Conservation (phyloP, 192 early-diverging fungal species). For the Coemansia sp. region DNA sequence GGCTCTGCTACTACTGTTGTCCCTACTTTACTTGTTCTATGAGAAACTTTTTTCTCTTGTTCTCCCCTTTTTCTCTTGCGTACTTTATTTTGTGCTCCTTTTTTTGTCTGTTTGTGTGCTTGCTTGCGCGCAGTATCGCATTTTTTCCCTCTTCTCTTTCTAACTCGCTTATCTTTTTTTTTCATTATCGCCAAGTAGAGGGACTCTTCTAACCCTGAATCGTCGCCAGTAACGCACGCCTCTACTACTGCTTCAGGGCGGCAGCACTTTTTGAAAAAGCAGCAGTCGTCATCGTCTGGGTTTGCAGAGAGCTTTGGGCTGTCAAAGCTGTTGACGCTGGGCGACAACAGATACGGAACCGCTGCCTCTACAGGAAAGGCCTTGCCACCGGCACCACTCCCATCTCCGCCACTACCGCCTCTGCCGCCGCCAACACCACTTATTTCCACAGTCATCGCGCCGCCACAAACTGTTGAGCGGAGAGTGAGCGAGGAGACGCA, state of each 20-base stretch:
- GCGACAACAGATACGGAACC: conserved; percentile 35
- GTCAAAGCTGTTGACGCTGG: conserved; percentile 34
- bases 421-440: conserved; percentile 4
- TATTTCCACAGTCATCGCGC: conserved; percentile 4
- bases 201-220: conserved; percentile 20
- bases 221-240: conserved; percentile 6
- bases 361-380: conserved; percentile 37
- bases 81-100: neutral
- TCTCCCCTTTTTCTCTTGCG: neutral
- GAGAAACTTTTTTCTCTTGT: conserved; percentile 2
- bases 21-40: conserved; percentile 13
- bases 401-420: conserved; percentile 9
- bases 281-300: conserved; percentile 53
- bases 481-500: neutral
- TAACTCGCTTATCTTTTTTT: neutral
- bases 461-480: neutral
- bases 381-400: conserved; percentile 29
- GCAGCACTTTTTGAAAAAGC: conserved; percentile 46
- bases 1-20: conserved; percentile 4
- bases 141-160: neutral
- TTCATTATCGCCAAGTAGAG: conserved; percentile 23
- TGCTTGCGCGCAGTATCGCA: conserved; percentile 4
- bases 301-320: conserved; percentile 49
- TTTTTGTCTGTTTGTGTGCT: neutral
- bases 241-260: conserved; percentile 9